phyloP scores from a whole-genome alignment of 208 protist species.

The Acanthamoeba divionensis region DNA sequence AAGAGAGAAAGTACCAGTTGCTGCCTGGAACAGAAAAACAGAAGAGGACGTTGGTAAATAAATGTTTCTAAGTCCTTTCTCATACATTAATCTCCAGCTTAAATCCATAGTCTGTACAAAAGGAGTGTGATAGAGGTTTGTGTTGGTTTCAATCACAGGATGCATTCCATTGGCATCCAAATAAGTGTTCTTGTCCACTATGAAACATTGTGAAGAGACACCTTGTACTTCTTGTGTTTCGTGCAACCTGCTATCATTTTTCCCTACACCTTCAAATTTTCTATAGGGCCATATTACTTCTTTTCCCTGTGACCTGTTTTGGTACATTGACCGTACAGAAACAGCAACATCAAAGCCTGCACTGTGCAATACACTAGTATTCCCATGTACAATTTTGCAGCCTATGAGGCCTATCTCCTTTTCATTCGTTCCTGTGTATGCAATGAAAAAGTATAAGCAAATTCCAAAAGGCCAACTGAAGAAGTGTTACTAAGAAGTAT shows the following conservation, averaged over 20 bases:
- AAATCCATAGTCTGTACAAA: constrained; percentile 12
- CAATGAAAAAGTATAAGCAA: too few relatives aligned
- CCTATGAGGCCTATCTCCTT: background rate
- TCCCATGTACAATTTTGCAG: background rate
- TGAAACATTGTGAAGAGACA: constrained; percentile 4
- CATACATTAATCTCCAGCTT: background rate
- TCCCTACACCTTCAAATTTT: background rate
- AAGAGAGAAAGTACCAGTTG: too few relatives aligned
- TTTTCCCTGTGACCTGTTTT: background rate
- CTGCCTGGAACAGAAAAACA: too few relatives aligned
- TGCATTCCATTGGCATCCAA: background rate
- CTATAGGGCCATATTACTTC: constrained; percentile 6
- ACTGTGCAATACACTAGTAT: background rate
- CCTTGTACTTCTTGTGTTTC: background rate
- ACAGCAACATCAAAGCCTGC: background rate
- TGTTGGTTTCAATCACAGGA: background rate
- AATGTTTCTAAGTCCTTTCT: background rate
- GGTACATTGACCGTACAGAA: background rate
- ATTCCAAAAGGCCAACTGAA: too few relatives aligned
- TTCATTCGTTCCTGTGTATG: too few relatives aligned
- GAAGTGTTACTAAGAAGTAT: too few relatives aligned
- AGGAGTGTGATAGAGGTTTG: background rate
- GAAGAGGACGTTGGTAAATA: background rate
- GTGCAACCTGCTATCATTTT: background rate
- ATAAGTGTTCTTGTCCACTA: background rate